Percentiles rank a stretch among this genome's conserved stretches.
phyloP scores from a whole-genome alignment of 768 basidiomycete species.

The Pleurotus platypus region DNA sequence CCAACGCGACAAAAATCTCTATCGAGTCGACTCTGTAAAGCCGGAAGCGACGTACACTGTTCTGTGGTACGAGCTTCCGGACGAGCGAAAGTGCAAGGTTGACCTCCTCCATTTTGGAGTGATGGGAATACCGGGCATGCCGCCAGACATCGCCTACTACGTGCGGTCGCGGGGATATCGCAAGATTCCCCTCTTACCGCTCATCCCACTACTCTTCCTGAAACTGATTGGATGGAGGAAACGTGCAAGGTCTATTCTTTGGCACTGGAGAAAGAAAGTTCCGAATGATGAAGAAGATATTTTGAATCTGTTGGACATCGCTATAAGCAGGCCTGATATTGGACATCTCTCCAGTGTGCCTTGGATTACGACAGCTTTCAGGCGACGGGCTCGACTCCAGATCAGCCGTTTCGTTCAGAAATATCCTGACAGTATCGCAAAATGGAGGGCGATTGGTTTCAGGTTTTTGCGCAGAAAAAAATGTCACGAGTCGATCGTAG shows the following conservation, averaged over 20 bases:
- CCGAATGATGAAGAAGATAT: constrained; percentile 39
- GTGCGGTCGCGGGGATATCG: not conserved
- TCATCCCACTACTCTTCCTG: constrained; percentile 33
- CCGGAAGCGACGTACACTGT: not conserved
- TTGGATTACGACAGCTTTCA: not conserved
- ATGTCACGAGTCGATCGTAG: too few species aligned
- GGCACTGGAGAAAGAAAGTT: constrained; percentile 32
- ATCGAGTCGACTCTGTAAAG: not conserved
- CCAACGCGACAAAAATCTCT: not conserved
- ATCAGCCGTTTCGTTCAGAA: not conserved
- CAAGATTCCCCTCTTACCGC: constrained; percentile 30
- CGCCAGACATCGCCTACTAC: not conserved
- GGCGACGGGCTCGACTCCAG: not conserved
- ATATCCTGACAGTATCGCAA: not conserved
- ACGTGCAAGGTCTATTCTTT: constrained; percentile 26
- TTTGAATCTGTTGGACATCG: constrained; percentile 33
- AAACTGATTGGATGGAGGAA: constrained; percentile 42
- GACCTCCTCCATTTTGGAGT: not conserved
- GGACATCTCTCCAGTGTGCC: not conserved
- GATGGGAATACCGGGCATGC: not conserved
- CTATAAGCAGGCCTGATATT: constrained; percentile 12
- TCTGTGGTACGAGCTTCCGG: not conserved
- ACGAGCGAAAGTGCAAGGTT: not conserved
- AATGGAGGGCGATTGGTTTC: not conserved
- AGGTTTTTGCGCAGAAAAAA: too few species aligned